Percentiles rank a stretch among this genome's conserved stretches.
These are phyloP conservation scores for Mycena haematopus DNA, from an alignment of 768 basidiomycete species.

Conservation along the genomic window DNA sequence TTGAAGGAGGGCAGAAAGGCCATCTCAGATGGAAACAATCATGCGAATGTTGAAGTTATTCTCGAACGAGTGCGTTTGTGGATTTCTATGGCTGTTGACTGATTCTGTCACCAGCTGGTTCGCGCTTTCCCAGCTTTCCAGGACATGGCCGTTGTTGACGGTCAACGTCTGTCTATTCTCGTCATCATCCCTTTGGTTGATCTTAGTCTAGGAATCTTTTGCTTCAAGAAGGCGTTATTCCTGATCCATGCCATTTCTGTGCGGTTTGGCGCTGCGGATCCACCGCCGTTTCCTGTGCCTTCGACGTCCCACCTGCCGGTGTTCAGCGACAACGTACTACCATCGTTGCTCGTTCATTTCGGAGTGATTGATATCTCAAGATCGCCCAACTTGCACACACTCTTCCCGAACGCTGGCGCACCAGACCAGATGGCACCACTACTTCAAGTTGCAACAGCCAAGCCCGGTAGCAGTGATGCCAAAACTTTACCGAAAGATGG, in stretches of 20 bases:
- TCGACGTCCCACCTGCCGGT: conserved; percentile 64
- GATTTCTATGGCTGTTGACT: not conserved
- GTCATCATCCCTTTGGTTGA: conserved; percentile 19
- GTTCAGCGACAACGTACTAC: conserved; percentile 84
- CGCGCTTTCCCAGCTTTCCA: conserved; percentile 81
- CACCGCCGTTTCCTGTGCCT: conserved; percentile 67
- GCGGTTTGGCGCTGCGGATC: conserved; percentile 65
- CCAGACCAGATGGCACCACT: conserved; percentile 46
- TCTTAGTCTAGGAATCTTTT: conserved; percentile 70
- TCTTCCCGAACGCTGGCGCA: conserved; percentile 58
- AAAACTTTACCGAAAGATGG: conserved; percentile 41
- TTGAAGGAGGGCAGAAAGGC: conserved; percentile 59
- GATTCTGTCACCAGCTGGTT: conserved; percentile 58
- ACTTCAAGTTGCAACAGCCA: conserved; percentile 44
- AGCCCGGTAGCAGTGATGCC: conserved; percentile 24
- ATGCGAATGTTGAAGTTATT: conserved; percentile 58
- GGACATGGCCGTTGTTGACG: conserved; percentile 75
- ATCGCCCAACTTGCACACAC: conserved; percentile 46
- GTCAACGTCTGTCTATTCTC: conserved; percentile 53
- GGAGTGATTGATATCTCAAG: conserved; percentile 73
- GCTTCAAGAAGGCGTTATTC: conserved; percentile 91
- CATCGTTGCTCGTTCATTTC: conserved; percentile 81
- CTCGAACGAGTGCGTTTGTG: conserved; percentile 61
- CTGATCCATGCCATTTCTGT: conserved; percentile 72
- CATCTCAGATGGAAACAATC: conserved; percentile 33